These are phyloP conservation scores for Leucosporidium scottii DNA, from an alignment of 768 basidiomycete species.

Conservation along the genomic window DNA sequence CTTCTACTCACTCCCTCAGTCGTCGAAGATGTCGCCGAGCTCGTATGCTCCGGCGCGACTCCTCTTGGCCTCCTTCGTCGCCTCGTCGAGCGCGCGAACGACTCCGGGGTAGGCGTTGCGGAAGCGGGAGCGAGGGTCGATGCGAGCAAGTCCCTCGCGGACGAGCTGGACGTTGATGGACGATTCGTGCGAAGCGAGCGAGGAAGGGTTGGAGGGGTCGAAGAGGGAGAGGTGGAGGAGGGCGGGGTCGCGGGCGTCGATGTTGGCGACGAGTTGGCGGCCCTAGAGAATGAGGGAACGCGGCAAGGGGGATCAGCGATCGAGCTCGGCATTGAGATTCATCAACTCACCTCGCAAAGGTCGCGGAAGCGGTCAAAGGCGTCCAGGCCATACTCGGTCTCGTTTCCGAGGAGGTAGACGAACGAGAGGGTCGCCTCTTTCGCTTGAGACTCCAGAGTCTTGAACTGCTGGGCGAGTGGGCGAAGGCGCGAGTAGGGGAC, in stretches of 20 bases:
- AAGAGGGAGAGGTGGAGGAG: slow-evolving; percentile 83
- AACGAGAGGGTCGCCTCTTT: slow-evolving; percentile 73
- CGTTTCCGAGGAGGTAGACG: slow-evolving; percentile 67
- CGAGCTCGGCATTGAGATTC: not conserved
- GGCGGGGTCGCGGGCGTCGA: slow-evolving; percentile 72
- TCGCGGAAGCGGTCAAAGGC: slow-evolving; percentile 77
- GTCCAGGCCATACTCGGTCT: slow-evolving; percentile 75
- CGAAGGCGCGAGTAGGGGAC: slow-evolving; percentile 68
- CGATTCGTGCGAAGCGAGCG: slow-evolving; percentile 60
- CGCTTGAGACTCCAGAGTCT: slow-evolving; percentile 81
- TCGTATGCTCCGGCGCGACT: slow-evolving; percentile 33
- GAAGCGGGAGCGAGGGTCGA: slow-evolving; percentile 60
- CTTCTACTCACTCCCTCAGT: not conserved
- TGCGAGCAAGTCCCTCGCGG: slow-evolving; percentile 72
- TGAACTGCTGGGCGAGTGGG: slow-evolving; percentile 84
- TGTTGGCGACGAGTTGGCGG: slow-evolving; percentile 92
- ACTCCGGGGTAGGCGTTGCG: slow-evolving; percentile 57
- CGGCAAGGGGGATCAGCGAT: too few relatives aligned
- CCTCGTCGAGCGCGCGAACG: slow-evolving; percentile 57
- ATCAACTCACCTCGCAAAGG: slow-evolving; percentile 55
- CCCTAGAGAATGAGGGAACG: slow-evolving; percentile 46
- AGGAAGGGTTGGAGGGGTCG: slow-evolving; percentile 68
- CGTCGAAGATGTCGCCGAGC: slow-evolving; percentile 27
- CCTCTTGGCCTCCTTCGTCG: slow-evolving; percentile 59
- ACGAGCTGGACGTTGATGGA: slow-evolving; percentile 86